These are phyloP conservation scores for Microstroma glucosiphilum DNA, from an alignment of 1,284 basidiomycete genomes.

Conservation along the genomic window DNA sequence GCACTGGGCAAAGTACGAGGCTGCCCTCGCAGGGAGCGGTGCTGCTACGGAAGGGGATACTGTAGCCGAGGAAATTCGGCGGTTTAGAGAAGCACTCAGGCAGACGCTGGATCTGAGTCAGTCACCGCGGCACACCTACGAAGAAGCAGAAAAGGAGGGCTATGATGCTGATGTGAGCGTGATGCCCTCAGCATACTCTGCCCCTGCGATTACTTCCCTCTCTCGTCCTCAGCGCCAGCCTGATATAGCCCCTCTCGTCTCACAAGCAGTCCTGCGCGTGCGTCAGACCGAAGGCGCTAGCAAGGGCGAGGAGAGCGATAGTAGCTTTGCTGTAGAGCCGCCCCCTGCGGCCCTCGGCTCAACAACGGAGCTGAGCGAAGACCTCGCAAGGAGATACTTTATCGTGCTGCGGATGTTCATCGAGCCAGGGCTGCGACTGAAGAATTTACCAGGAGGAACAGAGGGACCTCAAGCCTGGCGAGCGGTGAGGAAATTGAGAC, in stretches of 20 bases:
- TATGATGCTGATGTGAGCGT: not conserved
- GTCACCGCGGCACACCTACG: not conserved
- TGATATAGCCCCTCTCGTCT: not conserved
- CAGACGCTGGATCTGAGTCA: constrained; percentile 6
- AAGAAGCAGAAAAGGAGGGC: not conserved
- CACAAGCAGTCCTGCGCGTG: not conserved
- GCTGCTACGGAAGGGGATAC: not conserved
- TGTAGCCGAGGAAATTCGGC: not conserved
- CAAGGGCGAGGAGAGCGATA: not conserved
- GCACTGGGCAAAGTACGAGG: constrained; percentile 4
- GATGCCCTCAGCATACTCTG: not conserved
- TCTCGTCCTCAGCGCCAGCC: not conserved
- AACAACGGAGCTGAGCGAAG: not conserved
- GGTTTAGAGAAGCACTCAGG: not conserved
- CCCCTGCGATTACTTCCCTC: not conserved
- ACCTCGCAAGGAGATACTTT: constrained; percentile 2
- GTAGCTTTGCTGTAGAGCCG: not conserved
- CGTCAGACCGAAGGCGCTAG: not conserved
- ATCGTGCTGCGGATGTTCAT: constrained; percentile 6
- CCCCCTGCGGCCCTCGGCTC: not conserved
- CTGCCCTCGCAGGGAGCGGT: not conserved
- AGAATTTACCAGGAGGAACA: not conserved
- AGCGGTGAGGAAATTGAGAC: not conserved
- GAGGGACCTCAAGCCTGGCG: constrained; percentile 1
- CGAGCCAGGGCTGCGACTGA: not conserved